A percentile compares a stretch with the other conserved stretches of the same genome.
Evolutionary conservation across 305 asterid genomes (phyloP).

Genomic region (Solanum hybrid): DNA sequence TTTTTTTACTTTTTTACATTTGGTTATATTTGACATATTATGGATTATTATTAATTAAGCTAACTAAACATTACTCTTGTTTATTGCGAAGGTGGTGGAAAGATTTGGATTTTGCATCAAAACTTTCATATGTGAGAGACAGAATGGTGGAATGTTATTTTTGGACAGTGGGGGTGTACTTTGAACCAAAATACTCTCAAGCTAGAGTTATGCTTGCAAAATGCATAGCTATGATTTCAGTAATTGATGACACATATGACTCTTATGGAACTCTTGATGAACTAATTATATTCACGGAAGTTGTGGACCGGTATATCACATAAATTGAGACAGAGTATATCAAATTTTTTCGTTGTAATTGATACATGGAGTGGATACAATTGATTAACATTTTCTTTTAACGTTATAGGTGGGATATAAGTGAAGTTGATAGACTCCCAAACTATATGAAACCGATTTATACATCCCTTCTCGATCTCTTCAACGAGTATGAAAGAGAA

Average conservation of each 20-base stretch:
- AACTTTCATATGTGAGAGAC: too few species aligned
- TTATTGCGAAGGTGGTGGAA: slow-evolving; percentile 8
- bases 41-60: neutral
- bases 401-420: neutral
- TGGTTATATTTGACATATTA: too few species aligned
- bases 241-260: too few species aligned
- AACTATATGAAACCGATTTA: slow-evolving; percentile 1
- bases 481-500: neutral
- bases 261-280: neutral
- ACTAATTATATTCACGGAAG: neutral
- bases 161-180: too few species aligned
- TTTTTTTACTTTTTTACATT: too few species aligned
- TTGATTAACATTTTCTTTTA: neutral
- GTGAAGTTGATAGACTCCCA: neutral
- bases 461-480: neutral
- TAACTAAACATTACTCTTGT: neutral
- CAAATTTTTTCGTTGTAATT: neutral
- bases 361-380: neutral
- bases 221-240: too few species aligned
- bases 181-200: too few species aligned
- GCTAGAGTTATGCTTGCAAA: too few species aligned
- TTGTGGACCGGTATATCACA: neutral
- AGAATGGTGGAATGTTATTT: too few species aligned
- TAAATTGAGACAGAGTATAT: neutral
- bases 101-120: too few species aligned